Base-by-base conservation (phyloP, 768 basidiomycete species). In the Russula abietina region DNA sequence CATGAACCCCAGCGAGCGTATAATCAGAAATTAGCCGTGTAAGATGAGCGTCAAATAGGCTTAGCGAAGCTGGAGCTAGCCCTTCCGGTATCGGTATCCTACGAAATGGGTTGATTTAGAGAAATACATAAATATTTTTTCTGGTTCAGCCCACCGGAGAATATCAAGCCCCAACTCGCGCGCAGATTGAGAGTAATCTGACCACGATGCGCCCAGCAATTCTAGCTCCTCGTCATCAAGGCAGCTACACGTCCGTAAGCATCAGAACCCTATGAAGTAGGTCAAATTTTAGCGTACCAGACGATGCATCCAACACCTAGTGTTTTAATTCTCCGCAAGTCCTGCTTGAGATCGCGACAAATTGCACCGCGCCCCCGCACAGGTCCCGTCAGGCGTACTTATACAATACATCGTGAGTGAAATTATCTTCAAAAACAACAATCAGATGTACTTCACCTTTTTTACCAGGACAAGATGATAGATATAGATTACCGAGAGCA, bases 391-490 rank as follows among this genome's bases (percentile, higher is more conserved):
- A 91, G 75, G 59, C 91, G 83, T 19, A 91, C 88, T 90, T 55
- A 30, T 16, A 26, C 32, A 39, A 14, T 4, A 24, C 9, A 30
- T 22, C 38, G 52, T 63, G 19, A 63, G 57, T 24, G 39, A 59
- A 45, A n/a, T n/a, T 3, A 62, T 9, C 7, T 32, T 2, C 12
- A 45, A 45, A 48, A 6, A 28, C n/a, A 30, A 52, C 17, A 59
- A 11, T 28, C 26, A 54, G 49, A 55, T 36, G 9, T 12, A 33
- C 43, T 54, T 11, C 33, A 87, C 88, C 87, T 80, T 97, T 93
- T 75, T 98, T 98, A 4, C 95, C 95, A 2, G 95, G 95, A 76
- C 96, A 98, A 7, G 91, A 93, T 7, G 90, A 93, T 36, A 98
- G 73, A 55, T 88, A 81, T 24, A 98, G 75, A 72, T 98, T 98